These are phyloP conservation scores for Globisporangium echinulatum DNA, from an alignment of 352 stramenopile genomes.

Conservation along the genomic window DNA sequence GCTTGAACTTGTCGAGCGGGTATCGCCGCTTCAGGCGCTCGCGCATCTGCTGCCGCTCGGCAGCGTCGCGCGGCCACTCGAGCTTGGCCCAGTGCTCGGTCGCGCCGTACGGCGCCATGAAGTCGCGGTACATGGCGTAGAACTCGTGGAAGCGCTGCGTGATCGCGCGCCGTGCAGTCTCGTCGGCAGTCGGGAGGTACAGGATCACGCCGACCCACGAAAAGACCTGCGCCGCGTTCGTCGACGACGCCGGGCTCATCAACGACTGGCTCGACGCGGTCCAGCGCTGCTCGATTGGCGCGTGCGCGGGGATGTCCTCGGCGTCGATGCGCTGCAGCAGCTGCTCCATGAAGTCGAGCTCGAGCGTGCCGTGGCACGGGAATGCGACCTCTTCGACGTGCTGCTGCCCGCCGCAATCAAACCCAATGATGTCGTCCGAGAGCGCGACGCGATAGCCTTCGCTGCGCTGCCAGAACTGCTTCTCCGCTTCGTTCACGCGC, in stretches of 20 bases:
- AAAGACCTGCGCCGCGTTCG: constrained; percentile 66
- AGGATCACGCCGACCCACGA: constrained; percentile 98
- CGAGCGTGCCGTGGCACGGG: constrained; percentile 65
- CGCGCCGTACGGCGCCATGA: constrained; percentile 86
- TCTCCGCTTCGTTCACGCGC: constrained; percentile 93
- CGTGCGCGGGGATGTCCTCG: constrained; percentile 90
- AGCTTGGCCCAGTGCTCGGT: constrained; percentile 98
- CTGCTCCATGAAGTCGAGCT: constrained; percentile 93
- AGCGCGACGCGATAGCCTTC: constrained; percentile 88
- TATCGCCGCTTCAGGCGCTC: constrained; percentile 76
- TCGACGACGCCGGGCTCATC: constrained; percentile 90
- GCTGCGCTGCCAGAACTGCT: constrained; percentile 93
- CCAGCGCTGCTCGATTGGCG: constrained; percentile 98
- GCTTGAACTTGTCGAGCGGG: constrained; percentile 88
- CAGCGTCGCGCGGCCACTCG: constrained; percentile 69
- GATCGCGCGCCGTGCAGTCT: constrained; percentile 62
- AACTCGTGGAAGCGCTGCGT: constrained; percentile 92
- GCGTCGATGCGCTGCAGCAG: constrained; percentile 91
- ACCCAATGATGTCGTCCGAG: constrained; percentile 95
- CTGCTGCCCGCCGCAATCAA: constrained; percentile 98
- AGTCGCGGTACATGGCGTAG: constrained; percentile 81
- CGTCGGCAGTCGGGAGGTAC: constrained; percentile 87
- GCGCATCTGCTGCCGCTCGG: constrained; percentile 46
- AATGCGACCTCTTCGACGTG: constrained; percentile 97
- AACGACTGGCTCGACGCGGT: constrained; percentile 84